A percentile compares a stretch with the other conserved stretches of the same genome.
phyloP scores from a whole-genome alignment of 1,284 basidiomycete species.

The Malassezia psittaci region DNA sequence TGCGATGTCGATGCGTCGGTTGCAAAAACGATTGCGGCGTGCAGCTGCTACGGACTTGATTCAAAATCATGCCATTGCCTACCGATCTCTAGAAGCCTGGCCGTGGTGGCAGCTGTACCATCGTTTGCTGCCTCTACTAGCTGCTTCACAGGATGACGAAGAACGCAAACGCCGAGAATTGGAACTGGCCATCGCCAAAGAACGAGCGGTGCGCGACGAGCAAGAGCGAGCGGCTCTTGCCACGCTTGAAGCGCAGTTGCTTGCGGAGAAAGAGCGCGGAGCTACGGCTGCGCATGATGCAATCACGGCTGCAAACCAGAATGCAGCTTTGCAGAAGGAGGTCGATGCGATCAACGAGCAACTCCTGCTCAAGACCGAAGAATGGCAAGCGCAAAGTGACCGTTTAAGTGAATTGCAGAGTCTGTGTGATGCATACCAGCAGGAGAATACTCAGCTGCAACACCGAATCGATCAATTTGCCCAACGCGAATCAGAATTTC shows the following conservation, averaged over 20 bases:
- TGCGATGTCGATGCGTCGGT: conserved; percentile 76
- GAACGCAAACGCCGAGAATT: conserved; percentile 79
- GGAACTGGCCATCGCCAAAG: conserved; percentile 59
- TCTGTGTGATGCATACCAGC: conserved; percentile 64
- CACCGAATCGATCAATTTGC: conserved; percentile 15
- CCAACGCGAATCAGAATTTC: conserved; percentile 10
- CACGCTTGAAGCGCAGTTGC: conserved; percentile 50
- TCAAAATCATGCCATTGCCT: conserved; percentile 84
- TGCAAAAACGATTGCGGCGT: conserved; percentile 89
- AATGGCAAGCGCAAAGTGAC: conserved; percentile 65
- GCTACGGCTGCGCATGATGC: conserved; percentile 69
- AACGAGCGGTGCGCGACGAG: conserved; percentile 42
- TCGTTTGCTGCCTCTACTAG: conserved; percentile 77
- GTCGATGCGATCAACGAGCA: conserved; percentile 65
- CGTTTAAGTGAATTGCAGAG: conserved; percentile 62
- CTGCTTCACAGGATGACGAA: conserved; percentile 83
- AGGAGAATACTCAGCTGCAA: conserved; percentile 58
- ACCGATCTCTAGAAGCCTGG: conserved; percentile 73
- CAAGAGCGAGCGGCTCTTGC: conserved; percentile 36
- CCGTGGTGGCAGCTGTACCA: conserved; percentile 99
- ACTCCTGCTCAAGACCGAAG: conserved; percentile 56
- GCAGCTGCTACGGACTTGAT: conserved; percentile 83
- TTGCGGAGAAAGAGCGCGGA: conserved; percentile 57
- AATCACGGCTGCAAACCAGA: conserved; percentile 60
- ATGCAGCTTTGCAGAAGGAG: conserved; percentile 65